Evolutionary conservation across 2,329 filamentous ascomycete species (phyloP).

Genomic region (Phaeoacremonium minimum): DNA sequence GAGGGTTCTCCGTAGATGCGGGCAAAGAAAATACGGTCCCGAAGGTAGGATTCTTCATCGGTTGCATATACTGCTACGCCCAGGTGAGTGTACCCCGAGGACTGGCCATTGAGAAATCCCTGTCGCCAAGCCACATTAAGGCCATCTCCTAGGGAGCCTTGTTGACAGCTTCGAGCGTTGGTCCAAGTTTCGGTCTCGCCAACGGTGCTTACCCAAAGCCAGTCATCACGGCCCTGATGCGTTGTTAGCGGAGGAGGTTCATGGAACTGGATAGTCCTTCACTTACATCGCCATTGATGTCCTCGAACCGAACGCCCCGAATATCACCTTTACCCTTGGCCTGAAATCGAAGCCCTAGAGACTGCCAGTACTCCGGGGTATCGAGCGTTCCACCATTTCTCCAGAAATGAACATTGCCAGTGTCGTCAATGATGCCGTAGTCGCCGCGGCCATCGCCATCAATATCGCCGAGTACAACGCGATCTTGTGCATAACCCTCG

Average conservation of each 20-base stretch:
- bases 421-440: constrained; percentile 17
- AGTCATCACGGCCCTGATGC: background rate
- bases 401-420: constrained; percentile 9
- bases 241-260: background rate
- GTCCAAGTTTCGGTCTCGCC: constrained; percentile 11
- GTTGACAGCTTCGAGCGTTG: constrained; percentile 14
- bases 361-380: constrained; percentile 24
- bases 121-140: constrained; percentile 15
- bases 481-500: constrained; percentile 5
- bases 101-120: constrained; percentile 7
- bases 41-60: background rate
- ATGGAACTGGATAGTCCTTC: background rate
- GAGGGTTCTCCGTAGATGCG: constrained; percentile 13
- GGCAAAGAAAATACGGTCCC: constrained; percentile 16
- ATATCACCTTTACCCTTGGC: constrained; percentile 14
- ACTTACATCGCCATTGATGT: background rate
- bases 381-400: constrained; percentile 8
- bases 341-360: constrained; percentile 16
- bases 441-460: constrained; percentile 25
- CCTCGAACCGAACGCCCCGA: constrained; percentile 7
- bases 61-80: too few species aligned
- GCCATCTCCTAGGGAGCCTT: constrained; percentile 7
- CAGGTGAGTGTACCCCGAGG: constrained; percentile 9
- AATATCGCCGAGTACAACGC: constrained; percentile 24
- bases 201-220: background rate